Evolutionary conservation across 805 yeast species (phyloP), one percentile per base, ranked within the genome.

Genomic region (Lipomyces orientalis): DNA sequence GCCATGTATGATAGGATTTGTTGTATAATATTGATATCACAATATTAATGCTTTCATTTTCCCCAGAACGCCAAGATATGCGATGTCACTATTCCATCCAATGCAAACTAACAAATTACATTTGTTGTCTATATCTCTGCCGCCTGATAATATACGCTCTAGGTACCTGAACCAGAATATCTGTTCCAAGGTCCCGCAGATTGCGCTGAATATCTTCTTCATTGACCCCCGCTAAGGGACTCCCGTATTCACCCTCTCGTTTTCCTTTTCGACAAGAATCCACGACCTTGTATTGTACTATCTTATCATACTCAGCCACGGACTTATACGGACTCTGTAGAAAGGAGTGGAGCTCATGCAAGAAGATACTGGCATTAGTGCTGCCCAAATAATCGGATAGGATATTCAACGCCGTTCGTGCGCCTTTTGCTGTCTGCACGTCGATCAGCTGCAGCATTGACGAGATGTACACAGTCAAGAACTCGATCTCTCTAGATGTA

Each of bases 311-410:
- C 60, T 68, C 67, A 10, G 52, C 64, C 35, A 68, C 58, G 19
- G 67, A 46, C 58, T 58, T 52, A 34, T 52, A 68, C 19, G 71
- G 71, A 51, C 67, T 62, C 33, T 65, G 31, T 46, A 66, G 39
- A 35, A 63, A 66, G 31, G 51, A 22, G 52, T 64, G 55, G 29
- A 68, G 39, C 51, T 68, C 71, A 52, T 68, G 71, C 12, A 64
- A 16, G 51, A 66, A 67, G 2, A 65, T 56, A 6, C 54, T 29
- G 16, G 70, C 64, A 29, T 63, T 58, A 2, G 34, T 14, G 4
- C 49, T 31, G 9, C 70, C 70, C 54, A 68, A 51, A 35, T 68
- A 66, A 16, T 68, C 71, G 1, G 63, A 33, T 37, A 68, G 39
- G 12, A 64, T 58, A 16, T 46, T 60, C 8, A 46, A 16, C 2